phyloP scores from a whole-genome alignment of 2,329 filamentous ascomycete species.

The Ascochyta pisi region DNA sequence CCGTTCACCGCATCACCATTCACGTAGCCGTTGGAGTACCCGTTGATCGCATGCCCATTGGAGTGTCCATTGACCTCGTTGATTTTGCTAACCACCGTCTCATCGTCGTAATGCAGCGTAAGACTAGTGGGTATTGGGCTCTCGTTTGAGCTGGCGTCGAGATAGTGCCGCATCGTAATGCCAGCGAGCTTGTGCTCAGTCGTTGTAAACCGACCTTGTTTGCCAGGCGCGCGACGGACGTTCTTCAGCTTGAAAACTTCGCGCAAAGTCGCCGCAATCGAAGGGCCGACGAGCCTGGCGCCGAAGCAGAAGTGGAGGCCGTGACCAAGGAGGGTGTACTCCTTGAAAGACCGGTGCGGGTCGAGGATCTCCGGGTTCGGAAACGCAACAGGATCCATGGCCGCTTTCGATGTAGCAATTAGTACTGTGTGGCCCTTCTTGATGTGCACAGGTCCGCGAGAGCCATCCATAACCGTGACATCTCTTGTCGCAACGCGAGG shows the following conservation, averaged over 20 bases:
- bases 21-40: conserved; percentile 13
- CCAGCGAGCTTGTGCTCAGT: conserved; percentile 57
- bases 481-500: conserved; percentile 57
- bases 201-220: conserved; percentile 48
- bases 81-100: conserved; percentile 16
- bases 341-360: conserved; percentile 47
- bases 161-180: conserved; percentile 56
- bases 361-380: conserved; percentile 42
- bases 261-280: conserved; percentile 39
- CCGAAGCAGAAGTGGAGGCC: conserved; percentile 47
- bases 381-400: conserved; percentile 44
- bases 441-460: conserved; percentile 56
- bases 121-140: conserved; percentile 47
- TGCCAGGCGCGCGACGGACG: conserved; percentile 39
- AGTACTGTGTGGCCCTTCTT: conserved; percentile 48
- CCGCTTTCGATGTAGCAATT: conserved; percentile 51
- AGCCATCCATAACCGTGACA: conserved; percentile 59
- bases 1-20: conserved; percentile 14
- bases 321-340: conserved; percentile 43
- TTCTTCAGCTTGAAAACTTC: conserved; percentile 46
- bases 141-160: conserved; percentile 58
- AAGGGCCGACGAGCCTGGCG: conserved; percentile 36
- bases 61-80: conserved; percentile 15
- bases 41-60: conserved; percentile 9
- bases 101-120: conserved; percentile 36